phyloP scores from a whole-genome alignment of 768 basidiomycete species.

The Psilocybe subaeruginosa region DNA sequence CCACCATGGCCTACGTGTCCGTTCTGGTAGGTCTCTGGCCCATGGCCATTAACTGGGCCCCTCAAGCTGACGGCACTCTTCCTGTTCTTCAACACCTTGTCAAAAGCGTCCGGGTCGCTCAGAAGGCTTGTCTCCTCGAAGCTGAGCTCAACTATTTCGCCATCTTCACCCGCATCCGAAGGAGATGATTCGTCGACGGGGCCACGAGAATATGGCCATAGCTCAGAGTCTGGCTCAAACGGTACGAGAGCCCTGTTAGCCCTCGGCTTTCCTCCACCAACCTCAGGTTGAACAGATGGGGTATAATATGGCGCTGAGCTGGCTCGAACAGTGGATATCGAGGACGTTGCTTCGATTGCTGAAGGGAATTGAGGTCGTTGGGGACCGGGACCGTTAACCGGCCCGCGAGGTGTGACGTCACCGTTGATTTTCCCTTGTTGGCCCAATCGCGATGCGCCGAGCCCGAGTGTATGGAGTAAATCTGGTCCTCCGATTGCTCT shows the following conservation, averaged over 20 bases:
- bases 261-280: constrained; percentile 21
- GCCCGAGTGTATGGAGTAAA: constrained; percentile 20
- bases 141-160: constrained; percentile 75
- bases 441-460: constrained; percentile 22
- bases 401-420: constrained; percentile 61
- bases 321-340: constrained; percentile 23
- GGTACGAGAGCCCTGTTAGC: constrained; percentile 52
- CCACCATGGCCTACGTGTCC: constrained; percentile 12
- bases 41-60: constrained; percentile 10
- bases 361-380: constrained; percentile 18
- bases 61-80: constrained; percentile 30
- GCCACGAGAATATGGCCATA: constrained; percentile 67
- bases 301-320: not conserved
- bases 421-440: constrained; percentile 37
- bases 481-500: constrained; percentile 27
- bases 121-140: constrained; percentile 75
- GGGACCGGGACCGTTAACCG: constrained; percentile 21
- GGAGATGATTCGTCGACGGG: constrained; percentile 37
- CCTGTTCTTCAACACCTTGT: constrained; percentile 34
- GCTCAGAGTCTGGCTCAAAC: constrained; percentile 64
- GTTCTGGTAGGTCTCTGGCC: constrained; percentile 8
- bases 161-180: constrained; percentile 42
- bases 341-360: constrained; percentile 25
- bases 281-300: not conserved
- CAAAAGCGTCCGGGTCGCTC: constrained; percentile 67